Percentiles rank a stretch among this genome's conserved stretches.
Conservation (phyloP, 805 yeast species). For the Metschnikowia gelsemii region DNA sequence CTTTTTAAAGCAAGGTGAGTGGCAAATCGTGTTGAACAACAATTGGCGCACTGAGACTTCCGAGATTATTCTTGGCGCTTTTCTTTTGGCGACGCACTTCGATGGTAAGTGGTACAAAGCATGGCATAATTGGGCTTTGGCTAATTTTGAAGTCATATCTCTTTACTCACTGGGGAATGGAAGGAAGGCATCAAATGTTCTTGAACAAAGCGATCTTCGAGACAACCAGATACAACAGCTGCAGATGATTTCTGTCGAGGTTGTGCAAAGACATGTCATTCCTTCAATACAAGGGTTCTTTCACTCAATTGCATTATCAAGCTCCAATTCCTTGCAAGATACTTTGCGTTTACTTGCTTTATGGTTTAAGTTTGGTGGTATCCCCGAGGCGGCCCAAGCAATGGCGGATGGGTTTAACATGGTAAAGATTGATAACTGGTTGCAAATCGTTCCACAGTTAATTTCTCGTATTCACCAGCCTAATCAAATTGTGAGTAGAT, state of each 20-base stretch:
- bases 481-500: constrained; percentile 74
- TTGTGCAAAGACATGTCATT: constrained; percentile 82
- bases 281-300: constrained; percentile 97
- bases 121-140: constrained; percentile 99
- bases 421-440: constrained; percentile 91
- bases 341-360: constrained; percentile 83
- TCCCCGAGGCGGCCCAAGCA: constrained; percentile 86
- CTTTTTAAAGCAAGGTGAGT: constrained; percentile 95
- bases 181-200: constrained; percentile 17
- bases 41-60: constrained; percentile 78
- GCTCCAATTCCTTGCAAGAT: constrained; percentile 86
- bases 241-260: constrained; percentile 41
- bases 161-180: constrained; percentile 40
- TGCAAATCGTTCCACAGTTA: constrained; percentile 92
- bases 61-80: constrained; percentile 87
- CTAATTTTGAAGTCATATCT: constrained; percentile 92
- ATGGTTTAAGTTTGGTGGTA: constrained; percentile 96
- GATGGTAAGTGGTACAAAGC: constrained; percentile 95
- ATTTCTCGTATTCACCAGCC: constrained; percentile 97
- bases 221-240: constrained; percentile 17
- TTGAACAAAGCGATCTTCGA: constrained; percentile 29
- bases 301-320: constrained; percentile 87
- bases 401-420: constrained; percentile 86
- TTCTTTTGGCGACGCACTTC: constrained; percentile 90
- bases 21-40: constrained; percentile 83